Evolutionary conservation across 2,329 filamentous ascomycete species (phyloP), one percentile per base, ranked within the genome.

Genomic region (Furcasterigmium furcatum): DNA sequence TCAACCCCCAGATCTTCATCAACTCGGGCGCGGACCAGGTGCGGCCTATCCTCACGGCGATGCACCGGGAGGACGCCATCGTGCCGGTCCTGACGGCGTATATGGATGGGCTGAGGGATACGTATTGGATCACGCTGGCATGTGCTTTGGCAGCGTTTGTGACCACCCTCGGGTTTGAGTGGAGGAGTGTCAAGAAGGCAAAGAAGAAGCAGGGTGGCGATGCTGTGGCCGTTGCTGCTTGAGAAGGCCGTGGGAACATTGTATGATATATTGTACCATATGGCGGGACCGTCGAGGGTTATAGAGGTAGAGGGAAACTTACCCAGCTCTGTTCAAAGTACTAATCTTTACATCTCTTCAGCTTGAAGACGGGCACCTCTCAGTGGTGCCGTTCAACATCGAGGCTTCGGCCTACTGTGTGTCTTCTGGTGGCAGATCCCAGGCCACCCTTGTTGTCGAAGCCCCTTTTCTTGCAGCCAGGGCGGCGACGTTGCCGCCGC

Each of bases 21-120:
- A 69, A 76, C 55, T 73, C 68, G 41, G 78, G 78, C 44, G 77
- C 76, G 9, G 74, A 72, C 3, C 63, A 79, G 55, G 71, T 79
- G 20, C 59, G 65, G 30, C 46, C 64, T 21, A 68, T 79, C 1
- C 65, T 81, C 18, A 58, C 54, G 24, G 46, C 57, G 6, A 59
- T 76, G 56, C 57, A 63, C 12, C 68, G 69, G 34, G 55, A 66
- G n/a, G 67, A 71, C 25, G 65, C 65, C 5, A 58, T 73, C 2
- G 59, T 66, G 5, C 57, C 59, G 1, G 75, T 79, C 18, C 59
- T 78, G 12, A 55, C 61, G 20, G 72, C 74, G 1, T 79, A 79
- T 57, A 72, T 77, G 61, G 53, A 52, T 2, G 77, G 75, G 1
- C 56, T 82, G 52, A 66, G 70, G 16, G 60, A 76, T 40, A 71